phyloP scores from a whole-genome alignment of 23 red algal species.

The Gracilaria caudata region DNA sequence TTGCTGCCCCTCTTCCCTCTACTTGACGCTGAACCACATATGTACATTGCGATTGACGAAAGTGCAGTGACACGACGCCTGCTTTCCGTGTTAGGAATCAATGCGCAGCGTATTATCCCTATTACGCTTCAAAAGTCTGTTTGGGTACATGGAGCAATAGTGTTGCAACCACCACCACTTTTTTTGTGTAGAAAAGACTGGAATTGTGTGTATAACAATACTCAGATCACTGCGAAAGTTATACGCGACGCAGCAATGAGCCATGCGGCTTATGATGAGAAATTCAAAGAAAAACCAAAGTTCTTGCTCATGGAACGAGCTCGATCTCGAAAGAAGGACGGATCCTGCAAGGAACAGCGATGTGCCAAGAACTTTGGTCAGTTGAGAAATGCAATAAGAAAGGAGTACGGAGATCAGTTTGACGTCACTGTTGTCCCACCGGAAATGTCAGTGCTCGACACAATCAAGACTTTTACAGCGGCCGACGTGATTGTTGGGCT shows the following conservation, averaged over 20 bases:
- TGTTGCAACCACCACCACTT: conserved; percentile 36
- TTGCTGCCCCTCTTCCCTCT: conserved; percentile 22
- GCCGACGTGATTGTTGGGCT: conserved; percentile 69
- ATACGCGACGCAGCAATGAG: conserved; percentile 6
- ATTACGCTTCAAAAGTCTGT: not conserved
- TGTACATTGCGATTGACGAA: conserved; percentile 56
- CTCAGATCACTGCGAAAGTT: not conserved
- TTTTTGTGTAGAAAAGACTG: not conserved
- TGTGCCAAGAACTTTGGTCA: conserved; percentile 61
- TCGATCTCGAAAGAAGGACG: conserved; percentile 8
- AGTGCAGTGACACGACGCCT: conserved; percentile 12
- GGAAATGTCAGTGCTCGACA: not conserved
- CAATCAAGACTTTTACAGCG: conserved; percentile 33
- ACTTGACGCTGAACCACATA: conserved; percentile 26
- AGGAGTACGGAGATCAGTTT: conserved; percentile 15
- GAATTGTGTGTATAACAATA: not conserved
- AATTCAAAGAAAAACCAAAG: not conserved
- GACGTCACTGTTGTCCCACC: conserved; percentile 30
- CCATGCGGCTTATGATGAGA: not conserved
- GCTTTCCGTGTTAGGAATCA: conserved; percentile 10
- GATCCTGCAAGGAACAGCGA: conserved; percentile 46
- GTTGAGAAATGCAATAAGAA: conserved; percentile 29
- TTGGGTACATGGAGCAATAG: conserved; percentile 6
- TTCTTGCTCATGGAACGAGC: conserved; percentile 55
- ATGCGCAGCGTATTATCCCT: not conserved